Conservation (phyloP, 2,329 filamentous ascomycete species). For the Neurospora sp. region DNA sequence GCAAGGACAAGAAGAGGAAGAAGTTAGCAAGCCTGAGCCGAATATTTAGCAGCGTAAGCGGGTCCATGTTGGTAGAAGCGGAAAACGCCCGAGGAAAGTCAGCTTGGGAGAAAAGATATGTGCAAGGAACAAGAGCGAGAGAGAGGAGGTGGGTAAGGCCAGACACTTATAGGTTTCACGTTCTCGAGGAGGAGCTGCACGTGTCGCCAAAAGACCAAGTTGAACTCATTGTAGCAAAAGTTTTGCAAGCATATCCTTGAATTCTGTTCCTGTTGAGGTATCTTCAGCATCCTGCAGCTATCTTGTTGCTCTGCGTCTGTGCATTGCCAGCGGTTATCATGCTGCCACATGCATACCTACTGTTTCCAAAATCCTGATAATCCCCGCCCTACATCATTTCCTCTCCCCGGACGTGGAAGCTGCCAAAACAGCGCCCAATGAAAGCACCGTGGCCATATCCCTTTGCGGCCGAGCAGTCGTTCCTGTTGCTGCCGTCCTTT, state of each 20-base stretch:
- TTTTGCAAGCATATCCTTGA: no score
- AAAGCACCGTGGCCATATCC: not conserved
- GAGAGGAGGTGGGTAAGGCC: not conserved
- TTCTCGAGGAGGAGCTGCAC: not conserved
- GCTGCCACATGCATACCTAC: not conserved
- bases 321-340: not conserved
- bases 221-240: no score
- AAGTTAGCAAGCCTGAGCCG: not conserved
- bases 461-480: no score
- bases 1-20: not conserved
- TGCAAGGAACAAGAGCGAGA: not conserved
- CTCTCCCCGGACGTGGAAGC: no score
- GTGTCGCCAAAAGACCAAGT: not conserved
- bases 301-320: not conserved
- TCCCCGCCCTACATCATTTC: not conserved
- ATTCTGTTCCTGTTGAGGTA: no score
- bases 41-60: not conserved
- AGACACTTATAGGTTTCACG: not conserved
- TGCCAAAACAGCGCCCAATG: no score
- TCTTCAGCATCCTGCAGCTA: not conserved
- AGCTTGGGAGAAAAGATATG: not conserved
- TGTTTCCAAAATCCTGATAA: no score
- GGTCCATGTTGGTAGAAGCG: not conserved
- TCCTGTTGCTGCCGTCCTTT: no score
- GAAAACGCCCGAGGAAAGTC: not conserved